Evolutionary conservation across 2,329 filamentous ascomycete genomes (phyloP).

Genomic region (Pseudofabraea citricarpa): DNA sequence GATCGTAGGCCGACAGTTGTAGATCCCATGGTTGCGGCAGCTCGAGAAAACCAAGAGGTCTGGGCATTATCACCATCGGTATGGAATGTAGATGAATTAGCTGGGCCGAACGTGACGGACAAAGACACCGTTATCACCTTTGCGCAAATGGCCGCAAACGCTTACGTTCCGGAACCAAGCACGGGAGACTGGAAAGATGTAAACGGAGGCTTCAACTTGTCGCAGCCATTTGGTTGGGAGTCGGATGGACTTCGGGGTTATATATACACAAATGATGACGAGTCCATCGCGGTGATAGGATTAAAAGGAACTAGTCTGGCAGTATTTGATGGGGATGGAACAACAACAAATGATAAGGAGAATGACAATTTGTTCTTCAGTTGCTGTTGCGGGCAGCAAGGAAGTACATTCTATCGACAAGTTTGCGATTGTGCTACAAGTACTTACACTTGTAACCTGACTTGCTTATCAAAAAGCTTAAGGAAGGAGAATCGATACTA

Average conservation of each 20-base stretch:
- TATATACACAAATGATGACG: slow-evolving; percentile 81
- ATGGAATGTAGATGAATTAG: slow-evolving; percentile 75
- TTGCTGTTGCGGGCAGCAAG: slow-evolving; percentile 93
- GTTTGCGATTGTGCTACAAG: slow-evolving; percentile 89
- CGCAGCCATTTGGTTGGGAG: slow-evolving; percentile 89
- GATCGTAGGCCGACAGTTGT: slow-evolving; percentile 74
- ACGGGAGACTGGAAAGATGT: slow-evolving; percentile 81
- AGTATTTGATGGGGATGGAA: slow-evolving; percentile 94
- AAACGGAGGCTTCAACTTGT: slow-evolving; percentile 74
- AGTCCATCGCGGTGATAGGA: slow-evolving; percentile 84
- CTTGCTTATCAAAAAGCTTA: slow-evolving; percentile 74
- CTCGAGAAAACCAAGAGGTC: slow-evolving; percentile 63
- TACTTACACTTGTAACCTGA: slow-evolving; percentile 88
- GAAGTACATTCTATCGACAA: slow-evolving; percentile 83
- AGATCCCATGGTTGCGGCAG: slow-evolving; percentile 71
- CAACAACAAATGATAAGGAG: slow-evolving; percentile 93
- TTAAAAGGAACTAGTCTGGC: slow-evolving; percentile 88
- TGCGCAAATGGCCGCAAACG: slow-evolving; percentile 83
- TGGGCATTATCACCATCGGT: slow-evolving; percentile 65
- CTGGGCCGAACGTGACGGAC: slow-evolving; percentile 78
- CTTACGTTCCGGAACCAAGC: slow-evolving; percentile 72
- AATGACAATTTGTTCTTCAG: slow-evolving; percentile 99
- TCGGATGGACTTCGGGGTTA: slow-evolving; percentile 85
- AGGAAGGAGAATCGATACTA: slow-evolving; percentile 87
- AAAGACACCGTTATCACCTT: slow-evolving; percentile 79